A percentile compares a stretch with the other conserved stretches of the same genome.
Evolutionary conservation across 768 basidiomycete genomes (phyloP).

Genomic region (Rhizopogon sp.): DNA sequence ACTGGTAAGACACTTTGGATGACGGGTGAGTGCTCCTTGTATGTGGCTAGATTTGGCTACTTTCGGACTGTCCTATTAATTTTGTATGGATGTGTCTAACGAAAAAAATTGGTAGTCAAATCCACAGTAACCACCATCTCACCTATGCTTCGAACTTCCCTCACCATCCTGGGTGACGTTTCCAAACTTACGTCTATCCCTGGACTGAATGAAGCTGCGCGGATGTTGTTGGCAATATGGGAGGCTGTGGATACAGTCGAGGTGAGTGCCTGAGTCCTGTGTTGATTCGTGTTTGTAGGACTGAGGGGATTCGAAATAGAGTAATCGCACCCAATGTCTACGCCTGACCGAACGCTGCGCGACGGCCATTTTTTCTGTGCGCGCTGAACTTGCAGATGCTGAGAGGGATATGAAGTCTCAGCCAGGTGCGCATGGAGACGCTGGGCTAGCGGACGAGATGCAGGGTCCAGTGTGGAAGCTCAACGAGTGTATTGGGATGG

Average conservation of each 20-base stretch:
- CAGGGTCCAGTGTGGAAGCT: constrained; percentile 45
- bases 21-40: not conserved
- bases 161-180: not conserved
- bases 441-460: constrained; percentile 44
- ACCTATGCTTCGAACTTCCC: not conserved
- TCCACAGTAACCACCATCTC: not conserved
- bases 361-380: constrained; percentile 57
- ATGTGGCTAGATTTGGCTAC: not conserved
- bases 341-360: constrained; percentile 73
- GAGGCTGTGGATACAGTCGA: constrained; percentile 55
- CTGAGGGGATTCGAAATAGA: constrained; percentile 31
- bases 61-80: not conserved
- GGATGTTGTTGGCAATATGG: constrained; percentile 60
- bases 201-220: constrained; percentile 48
- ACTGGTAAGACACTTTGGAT: not conserved
- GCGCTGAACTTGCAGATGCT: constrained; percentile 56
- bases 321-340: constrained; percentile 62
- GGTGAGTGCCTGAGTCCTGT: constrained; percentile 32
- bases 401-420: constrained; percentile 22
- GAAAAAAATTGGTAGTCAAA: not conserved
- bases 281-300: not conserved
- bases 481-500: constrained; percentile 35
- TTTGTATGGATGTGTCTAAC: too few species aligned
- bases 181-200: constrained; percentile 50
- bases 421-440: not conserved